Conservation (phyloP, 331 rosid species). For the Spiraea crenata region DNA sequence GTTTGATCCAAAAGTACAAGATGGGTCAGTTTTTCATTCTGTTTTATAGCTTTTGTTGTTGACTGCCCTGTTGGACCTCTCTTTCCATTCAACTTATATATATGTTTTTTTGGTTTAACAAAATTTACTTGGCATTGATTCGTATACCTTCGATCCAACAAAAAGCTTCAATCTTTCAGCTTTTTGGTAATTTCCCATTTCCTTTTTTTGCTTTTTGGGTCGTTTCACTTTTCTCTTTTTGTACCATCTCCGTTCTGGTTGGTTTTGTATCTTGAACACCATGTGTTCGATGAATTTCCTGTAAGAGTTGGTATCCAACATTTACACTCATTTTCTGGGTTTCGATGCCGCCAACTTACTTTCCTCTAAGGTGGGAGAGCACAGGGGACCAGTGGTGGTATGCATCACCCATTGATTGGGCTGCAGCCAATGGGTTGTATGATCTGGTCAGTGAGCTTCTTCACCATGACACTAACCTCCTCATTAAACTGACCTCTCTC, state of each 20-base stretch:
- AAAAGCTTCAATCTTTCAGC: constrained; percentile 14
- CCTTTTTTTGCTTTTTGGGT: neutral
- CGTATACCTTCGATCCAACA: neutral
- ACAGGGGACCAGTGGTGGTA: constrained; percentile 97
- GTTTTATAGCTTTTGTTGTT: neutral
- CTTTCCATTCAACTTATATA: neutral
- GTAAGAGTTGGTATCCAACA: neutral
- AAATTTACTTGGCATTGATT: neutral
- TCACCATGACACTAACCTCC: constrained; percentile 78
- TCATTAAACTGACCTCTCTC: constrained; percentile 85
- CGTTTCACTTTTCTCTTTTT: neutral
- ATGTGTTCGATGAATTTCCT: neutral
- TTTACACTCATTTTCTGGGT: neutral
- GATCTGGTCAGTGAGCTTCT: constrained; percentile 88
- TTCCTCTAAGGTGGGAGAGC: constrained; percentile 94
- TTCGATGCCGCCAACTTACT: constrained; percentile 48
- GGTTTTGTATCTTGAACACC: neutral
- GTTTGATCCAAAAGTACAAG: neutral
- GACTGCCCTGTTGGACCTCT: neutral
- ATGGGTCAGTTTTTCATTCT: constrained; percentile 9
- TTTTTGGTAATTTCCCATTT: constrained; percentile 16
- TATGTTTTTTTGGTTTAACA: neutral
- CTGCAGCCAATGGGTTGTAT: constrained; percentile 85
- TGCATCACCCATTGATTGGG: constrained; percentile 89
- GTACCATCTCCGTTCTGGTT: neutral